Evolutionary conservation across 345 rosid species (phyloP).

Genomic region (Camelina laxa): DNA sequence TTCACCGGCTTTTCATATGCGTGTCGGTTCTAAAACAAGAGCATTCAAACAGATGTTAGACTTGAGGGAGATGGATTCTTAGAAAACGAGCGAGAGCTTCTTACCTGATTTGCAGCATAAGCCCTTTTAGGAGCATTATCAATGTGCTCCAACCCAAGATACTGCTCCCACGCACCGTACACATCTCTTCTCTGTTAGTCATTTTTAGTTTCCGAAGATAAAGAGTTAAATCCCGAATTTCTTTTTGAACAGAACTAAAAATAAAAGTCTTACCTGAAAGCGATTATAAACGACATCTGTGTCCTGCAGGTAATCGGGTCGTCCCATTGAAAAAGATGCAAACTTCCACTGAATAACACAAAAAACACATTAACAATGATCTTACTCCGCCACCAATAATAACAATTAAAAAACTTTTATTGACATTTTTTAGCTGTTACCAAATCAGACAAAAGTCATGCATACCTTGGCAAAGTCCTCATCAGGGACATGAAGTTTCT

Average conservation of each 20-base stretch:
- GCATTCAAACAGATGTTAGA: constrained; percentile 16
- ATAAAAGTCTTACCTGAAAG: constrained; percentile 66
- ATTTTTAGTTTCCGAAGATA: constrained; percentile 19
- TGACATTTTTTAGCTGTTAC: background rate
- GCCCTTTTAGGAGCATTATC: constrained; percentile 84
- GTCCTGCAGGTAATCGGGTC: constrained; percentile 86
- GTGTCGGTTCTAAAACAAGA: constrained; percentile 44
- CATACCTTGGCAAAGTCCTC: constrained; percentile 90
- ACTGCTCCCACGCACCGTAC: constrained; percentile 91
- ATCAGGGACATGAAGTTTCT: constrained; percentile 83
- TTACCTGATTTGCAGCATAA: constrained; percentile 78
- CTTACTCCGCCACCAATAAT: background rate
- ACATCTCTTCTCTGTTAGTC: constrained; percentile 64
- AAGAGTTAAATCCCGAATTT: background rate
- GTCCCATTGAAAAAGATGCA: constrained; percentile 88
- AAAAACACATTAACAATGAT: background rate
- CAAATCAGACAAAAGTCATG: constrained; percentile 7
- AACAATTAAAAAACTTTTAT: background rate
- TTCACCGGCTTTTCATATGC: constrained; percentile 47
- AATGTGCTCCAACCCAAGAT: constrained; percentile 91
- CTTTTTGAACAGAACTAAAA: background rate
- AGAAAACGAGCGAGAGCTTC: background rate
- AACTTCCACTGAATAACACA: constrained; percentile 78
- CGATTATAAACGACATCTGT: constrained; percentile 73
- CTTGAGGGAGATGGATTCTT: background rate